Evolutionary conservation across 2,329 filamentous ascomycete species (phyloP), one percentile per base, ranked within the genome.

Genomic region (Hymenoscyphus fraxineus): DNA sequence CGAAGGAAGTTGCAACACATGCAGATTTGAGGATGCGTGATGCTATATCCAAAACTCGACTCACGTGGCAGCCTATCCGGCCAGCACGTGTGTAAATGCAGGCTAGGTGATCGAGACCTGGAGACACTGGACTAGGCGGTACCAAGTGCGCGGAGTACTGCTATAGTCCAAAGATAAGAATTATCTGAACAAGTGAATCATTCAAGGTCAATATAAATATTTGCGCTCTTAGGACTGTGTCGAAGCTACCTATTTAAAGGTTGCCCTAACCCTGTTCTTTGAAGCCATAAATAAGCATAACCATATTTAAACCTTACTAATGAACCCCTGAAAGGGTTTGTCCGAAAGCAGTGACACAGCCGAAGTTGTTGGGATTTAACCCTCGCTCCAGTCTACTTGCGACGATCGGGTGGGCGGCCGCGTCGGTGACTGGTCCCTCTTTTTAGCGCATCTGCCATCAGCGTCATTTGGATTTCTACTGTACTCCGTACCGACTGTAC

Each of bases 11-110:
- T 22, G 7, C n/a, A 27, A 9, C 6, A 22, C n/a, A 5, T 51
- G 44, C 44, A 19, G n/a, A n/a, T 10, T 51, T 51, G n/a, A 51
- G 44, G 44, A 12, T 51, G 44, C 44, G 22, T 22, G 44, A 44
- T 44, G 41, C 41, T 44, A 19, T 22, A 10, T n/a, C 27, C 19
- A 66, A 59, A 61, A 58, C 58, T 64, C 27, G 64, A 66, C 67
- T 68, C 67, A 66, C 64, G 64, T 65, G 65, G 62, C n/a, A 38
- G 58, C 60, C 60, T 62, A 41, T 57, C 40, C 27, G 5, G 39
- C 15, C 1, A 7, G 35, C 38, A 35, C 44, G 39, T 19, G 31
- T 56, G 47, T n/a, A n/a, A 31, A 55, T 47, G 27, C 16, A 27
- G 32, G 13, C 31, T 56, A n/a, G n/a, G n/a, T n/a, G 44, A 61